These are phyloP conservation scores for Podospora bellae-mahoneyi DNA, from an alignment of 495 filamentous ascomycete species.

Conservation along the genomic window DNA sequence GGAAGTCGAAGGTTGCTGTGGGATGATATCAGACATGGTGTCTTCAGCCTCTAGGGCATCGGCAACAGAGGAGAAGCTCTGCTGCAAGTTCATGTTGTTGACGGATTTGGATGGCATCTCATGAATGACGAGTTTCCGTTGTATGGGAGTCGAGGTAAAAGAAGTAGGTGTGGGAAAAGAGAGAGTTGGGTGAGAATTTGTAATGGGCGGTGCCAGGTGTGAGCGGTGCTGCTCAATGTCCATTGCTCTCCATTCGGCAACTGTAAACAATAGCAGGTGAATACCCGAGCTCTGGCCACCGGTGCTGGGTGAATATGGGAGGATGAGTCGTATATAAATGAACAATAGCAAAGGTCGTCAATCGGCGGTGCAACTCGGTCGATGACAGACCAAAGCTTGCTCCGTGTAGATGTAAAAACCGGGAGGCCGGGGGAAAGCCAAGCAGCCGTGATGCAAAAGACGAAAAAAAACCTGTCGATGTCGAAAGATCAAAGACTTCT, in stretches of 20 bases:
- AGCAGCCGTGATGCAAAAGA: neutral
- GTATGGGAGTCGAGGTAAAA: neutral
- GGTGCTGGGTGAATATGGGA: neutral
- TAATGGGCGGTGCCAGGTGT: neutral
- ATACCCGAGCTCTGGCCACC: neutral
- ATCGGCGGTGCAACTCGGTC: neutral
- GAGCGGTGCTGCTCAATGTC: slow-evolving; percentile 1
- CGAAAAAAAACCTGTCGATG: neutral
- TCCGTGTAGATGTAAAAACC: slow-evolving; percentile 1
- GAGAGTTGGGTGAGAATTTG: slow-evolving; percentile 2
- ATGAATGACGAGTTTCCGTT: neutral
- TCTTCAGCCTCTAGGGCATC: slow-evolving; percentile 23
- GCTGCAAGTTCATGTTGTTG: slow-evolving; percentile 13
- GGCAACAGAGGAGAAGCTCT: slow-evolving; percentile 13
- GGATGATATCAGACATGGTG: slow-evolving; percentile 27
- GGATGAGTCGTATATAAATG: neutral
- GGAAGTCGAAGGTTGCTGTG: slow-evolving; percentile 24
- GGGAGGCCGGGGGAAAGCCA: neutral
- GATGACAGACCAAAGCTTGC: slow-evolving; percentile 8
- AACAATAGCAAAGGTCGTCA: neutral
- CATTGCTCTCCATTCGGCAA: slow-evolving; percentile 8
- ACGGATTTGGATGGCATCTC: neutral
- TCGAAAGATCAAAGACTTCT: neutral
- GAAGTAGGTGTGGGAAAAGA: neutral
- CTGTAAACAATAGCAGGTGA: neutral